A percentile compares a stretch with the other conserved stretches of the same genome.
Evolutionary conservation across 768 basidiomycete genomes (phyloP).

Genomic region (Coprinopsis marcescibilis): DNA sequence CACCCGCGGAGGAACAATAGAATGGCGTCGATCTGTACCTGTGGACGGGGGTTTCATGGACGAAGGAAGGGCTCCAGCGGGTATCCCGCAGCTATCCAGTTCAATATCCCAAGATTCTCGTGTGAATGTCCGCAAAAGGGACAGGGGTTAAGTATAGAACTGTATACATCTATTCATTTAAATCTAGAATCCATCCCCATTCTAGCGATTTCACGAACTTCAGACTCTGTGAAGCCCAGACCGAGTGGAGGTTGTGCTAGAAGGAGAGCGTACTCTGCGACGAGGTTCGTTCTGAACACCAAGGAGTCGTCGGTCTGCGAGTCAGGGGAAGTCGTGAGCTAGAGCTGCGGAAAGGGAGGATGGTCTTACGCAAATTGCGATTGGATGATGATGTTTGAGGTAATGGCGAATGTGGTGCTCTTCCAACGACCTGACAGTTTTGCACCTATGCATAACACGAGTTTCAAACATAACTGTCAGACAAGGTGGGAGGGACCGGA

Average conservation of each 20-base stretch:
- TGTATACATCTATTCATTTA: no score
- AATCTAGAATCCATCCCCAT: slow-evolving; percentile 54
- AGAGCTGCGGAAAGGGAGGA: background rate
- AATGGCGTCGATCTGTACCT: no score
- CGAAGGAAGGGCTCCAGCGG: no score
- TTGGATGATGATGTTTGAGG: slow-evolving; percentile 56
- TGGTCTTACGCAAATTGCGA: slow-evolving; percentile 67
- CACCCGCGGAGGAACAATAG: no score
- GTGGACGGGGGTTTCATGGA: no score
- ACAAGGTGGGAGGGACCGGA: slow-evolving; percentile 2
- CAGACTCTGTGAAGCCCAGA: slow-evolving; percentile 55
- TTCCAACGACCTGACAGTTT: slow-evolving; percentile 59
- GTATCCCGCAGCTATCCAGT: no score
- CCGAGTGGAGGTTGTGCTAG: slow-evolving; percentile 68
- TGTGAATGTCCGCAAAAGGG: no score
- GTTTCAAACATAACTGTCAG: background rate
- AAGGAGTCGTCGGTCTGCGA: slow-evolving; percentile 77
- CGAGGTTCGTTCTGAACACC: slow-evolving; percentile 67
- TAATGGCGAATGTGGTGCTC: slow-evolving; percentile 71
- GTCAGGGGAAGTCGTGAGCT: background rate
- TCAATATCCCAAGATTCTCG: no score
- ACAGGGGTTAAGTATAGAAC: no score
- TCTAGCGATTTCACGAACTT: slow-evolving; percentile 50
- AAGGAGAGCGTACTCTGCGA: slow-evolving; percentile 76
- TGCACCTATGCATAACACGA: slow-evolving; percentile 40